Conservation (phyloP, 345 rosid genomes). For the Salix udensis region DNA sequence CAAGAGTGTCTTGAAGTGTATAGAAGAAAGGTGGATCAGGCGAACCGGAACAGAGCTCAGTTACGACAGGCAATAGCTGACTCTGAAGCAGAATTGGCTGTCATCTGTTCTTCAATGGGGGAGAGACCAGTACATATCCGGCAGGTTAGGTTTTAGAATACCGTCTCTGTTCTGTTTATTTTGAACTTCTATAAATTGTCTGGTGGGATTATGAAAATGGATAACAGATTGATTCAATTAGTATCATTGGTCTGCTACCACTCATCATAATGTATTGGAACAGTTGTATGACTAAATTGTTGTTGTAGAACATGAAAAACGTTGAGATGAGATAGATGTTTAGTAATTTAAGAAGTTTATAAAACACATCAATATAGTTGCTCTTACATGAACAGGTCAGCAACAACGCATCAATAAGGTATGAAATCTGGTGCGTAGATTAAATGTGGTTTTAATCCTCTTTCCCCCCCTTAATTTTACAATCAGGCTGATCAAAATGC, state of each 20-base stretch:
- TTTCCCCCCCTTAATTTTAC: not conserved
- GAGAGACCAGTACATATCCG: conserved; percentile 85
- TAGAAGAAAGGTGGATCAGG: conserved; percentile 86
- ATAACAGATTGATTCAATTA: not conserved
- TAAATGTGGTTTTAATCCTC: not conserved
- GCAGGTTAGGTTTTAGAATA: conserved; percentile 49
- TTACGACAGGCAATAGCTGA: conserved; percentile 83
- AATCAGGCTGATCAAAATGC: conserved; percentile 63
- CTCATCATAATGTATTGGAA: not conserved
- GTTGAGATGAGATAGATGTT: not conserved
- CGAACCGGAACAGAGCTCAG: conserved; percentile 78
- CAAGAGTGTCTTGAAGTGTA: conserved; percentile 93
- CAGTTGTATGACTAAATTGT: not conserved
- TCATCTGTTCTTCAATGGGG: conserved; percentile 84
- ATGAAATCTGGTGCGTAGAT: not conserved
- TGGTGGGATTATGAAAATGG: not conserved
- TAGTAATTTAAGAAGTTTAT: not conserved
- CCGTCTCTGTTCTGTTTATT: not conserved
- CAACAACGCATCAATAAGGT: not conserved
- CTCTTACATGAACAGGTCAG: not conserved
- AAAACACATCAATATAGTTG: not conserved
- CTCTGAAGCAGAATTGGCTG: conserved; percentile 84
- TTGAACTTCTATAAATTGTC: not conserved
- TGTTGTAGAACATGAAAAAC: not conserved
- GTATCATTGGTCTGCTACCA: not conserved